Conservation (phyloP, 2,329 filamentous ascomycete species). For the Penicillium hordei region DNA sequence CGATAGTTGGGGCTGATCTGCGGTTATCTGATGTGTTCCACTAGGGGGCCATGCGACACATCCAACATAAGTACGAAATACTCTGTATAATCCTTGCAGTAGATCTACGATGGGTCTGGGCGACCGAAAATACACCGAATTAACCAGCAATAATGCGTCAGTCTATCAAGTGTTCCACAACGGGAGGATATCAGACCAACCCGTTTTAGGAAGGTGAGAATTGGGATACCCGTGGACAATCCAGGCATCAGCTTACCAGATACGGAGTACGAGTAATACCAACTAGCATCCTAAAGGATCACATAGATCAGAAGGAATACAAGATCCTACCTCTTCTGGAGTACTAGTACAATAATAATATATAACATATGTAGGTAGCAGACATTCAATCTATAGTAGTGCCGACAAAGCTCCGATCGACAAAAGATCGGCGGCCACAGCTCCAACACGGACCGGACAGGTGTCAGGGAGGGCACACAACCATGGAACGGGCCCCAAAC, state of each 20-base stretch:
- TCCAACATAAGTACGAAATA: not conserved
- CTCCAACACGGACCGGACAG: slow-evolving; percentile 6
- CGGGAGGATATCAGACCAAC: slow-evolving; percentile 2
- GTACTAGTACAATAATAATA: not conserved
- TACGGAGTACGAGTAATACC: not conserved
- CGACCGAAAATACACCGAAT: not conserved
- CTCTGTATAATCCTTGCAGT: not conserved
- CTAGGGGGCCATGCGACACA: not conserved
- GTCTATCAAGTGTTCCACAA: not conserved
- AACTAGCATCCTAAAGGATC: not conserved
- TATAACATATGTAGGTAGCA: too few species aligned
- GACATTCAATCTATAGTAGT: not conserved
- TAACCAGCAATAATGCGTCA: not conserved
- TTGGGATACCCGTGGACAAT: not conserved
- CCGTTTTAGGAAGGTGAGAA: slow-evolving; percentile 1
- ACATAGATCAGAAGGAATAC: not conserved
- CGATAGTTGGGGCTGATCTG: not conserved
- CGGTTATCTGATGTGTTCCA: slow-evolving; percentile 5
- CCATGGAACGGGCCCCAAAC: slow-evolving; percentile 20
- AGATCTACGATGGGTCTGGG: too few species aligned
- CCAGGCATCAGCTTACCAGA: not conserved
- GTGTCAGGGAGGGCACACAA: slow-evolving; percentile 13
- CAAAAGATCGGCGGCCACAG: slow-evolving; percentile 16
- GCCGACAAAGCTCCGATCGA: slow-evolving; percentile 14
- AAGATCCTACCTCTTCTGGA: not conserved